These are phyloP conservation scores for Aspergillus bridgeri DNA, from an alignment of 495 filamentous ascomycete species.

Conservation along the genomic window DNA sequence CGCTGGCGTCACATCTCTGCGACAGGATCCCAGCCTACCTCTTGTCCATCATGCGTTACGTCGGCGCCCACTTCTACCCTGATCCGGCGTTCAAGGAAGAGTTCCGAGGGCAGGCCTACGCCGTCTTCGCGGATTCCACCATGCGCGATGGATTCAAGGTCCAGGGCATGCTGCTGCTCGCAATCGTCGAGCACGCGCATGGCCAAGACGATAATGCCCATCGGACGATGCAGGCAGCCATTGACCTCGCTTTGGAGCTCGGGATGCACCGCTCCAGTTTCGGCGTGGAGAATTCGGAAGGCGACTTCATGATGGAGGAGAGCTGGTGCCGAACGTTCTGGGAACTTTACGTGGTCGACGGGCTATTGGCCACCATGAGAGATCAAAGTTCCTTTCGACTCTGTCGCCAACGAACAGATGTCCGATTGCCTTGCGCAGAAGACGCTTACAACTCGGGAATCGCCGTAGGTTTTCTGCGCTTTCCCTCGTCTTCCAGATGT, in stretches of 20 bases:
- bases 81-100: conserved; percentile 33
- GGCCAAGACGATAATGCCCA: conserved; percentile 57
- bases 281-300: conserved; percentile 26
- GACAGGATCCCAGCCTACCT: conserved; percentile 28
- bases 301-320: conserved; percentile 57
- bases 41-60: conserved; percentile 64
- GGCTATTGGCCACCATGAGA: conserved; percentile 32
- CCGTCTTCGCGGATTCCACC: conserved; percentile 45
- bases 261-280: conserved; percentile 59
- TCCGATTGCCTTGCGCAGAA: conserved; percentile 25
- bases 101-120: conserved; percentile 55
- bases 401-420: conserved; percentile 30
- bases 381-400: conserved; percentile 27
- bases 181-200: conserved; percentile 64
- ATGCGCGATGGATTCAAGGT: conserved; percentile 62
- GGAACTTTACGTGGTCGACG: conserved; percentile 73
- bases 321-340: conserved; percentile 81
- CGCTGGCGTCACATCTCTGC: conserved; percentile 42
- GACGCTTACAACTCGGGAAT: conserved; percentile 11
- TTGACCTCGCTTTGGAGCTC: conserved; percentile 62
- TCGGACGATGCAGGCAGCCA: conserved; percentile 57
- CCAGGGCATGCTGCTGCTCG: conserved; percentile 66
- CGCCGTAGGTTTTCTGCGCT: conserved; percentile 6
- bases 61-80: conserved; percentile 51
- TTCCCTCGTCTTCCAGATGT: background rate